Base-by-base conservation (phyloP, 805 yeast genomes). In the Lachancea dasiensis region DNA sequence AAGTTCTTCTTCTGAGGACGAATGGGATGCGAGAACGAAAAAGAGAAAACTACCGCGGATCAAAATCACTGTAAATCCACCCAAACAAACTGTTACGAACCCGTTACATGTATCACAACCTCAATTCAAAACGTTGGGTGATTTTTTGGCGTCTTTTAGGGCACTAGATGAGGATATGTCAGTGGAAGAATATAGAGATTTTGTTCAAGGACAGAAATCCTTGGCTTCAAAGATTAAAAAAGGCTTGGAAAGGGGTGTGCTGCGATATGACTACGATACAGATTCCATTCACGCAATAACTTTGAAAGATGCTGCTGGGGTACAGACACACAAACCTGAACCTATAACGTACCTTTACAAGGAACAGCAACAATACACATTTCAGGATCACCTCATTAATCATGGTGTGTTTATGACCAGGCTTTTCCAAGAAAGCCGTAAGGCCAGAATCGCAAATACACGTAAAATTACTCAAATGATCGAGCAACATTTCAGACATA, bases 401-500 rank as follows among this genome's bases (percentile, higher is more conserved):
- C 97, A 90, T 46, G 94, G 89, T 2, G 56, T 79, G 19, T 70
- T 76, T 30, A 73, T 86, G 48, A 73, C 95, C 4, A 80, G 76
- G 46, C 60, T 85, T 8, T 77, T 86, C 43, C 75, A 73, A 35
- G 89, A 81, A 44, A 70, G 74, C 40, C 70, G 84, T 39, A 75
- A 68, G 40, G 72, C 73, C 18, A 83, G 81, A 45, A 72, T 77
- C 11, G 72, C 80, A n/a, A 70, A 78, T 47, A 77, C 86, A 2
- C 75, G 77, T 50, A 83, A 77, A 46, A 73, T 87, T 5, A 81
- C 96, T 0, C 78, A 70, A 31, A 83, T 86, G 84, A 67, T 92
- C 15, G 97, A 90, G 44, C 77, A 71, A 33, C 89, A 92, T 64
- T 90, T 86, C 67, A 83, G 82, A 49, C 79, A 89, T 56, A 72